Percentiles rank a stretch among this genome's conserved stretches.
Evolutionary conservation across 768 basidiomycete species (phyloP).

Genomic region (Leccinum boreale): DNA sequence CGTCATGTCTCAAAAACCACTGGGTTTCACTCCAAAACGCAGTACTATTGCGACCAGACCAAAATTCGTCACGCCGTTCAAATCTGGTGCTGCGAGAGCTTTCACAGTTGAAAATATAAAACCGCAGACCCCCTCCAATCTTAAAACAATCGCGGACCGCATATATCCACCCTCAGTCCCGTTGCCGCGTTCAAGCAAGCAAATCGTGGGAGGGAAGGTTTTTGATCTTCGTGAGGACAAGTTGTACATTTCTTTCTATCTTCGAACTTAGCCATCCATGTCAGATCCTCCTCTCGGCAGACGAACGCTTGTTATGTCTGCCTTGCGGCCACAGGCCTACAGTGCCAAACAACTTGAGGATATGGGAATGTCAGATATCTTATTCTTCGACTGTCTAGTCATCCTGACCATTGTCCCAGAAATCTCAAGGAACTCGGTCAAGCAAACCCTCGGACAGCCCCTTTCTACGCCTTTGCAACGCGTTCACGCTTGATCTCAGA

Average conservation of each 20-base stretch:
- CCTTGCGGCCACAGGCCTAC: conserved; percentile 49
- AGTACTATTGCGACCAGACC: conserved; percentile 31
- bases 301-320: conserved; percentile 45
- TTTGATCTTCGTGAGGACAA: conserved; percentile 46
- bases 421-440: conserved; percentile 48
- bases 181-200: conserved; percentile 5
- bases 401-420: conserved; percentile 33
- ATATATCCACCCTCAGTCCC: conserved; percentile 24
- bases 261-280: neutral
- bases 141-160: conserved; percentile 6
- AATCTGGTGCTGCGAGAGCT: conserved; percentile 35
- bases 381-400: neutral
- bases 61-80: conserved; percentile 65
- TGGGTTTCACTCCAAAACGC: conserved; percentile 23
- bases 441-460: conserved; percentile 53
- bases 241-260: neutral
- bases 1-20: conserved; percentile 13
- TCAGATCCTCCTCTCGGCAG: conserved; percentile 37
- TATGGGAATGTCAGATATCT: conserved; percentile 49
- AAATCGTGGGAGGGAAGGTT: conserved; percentile 1
- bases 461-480: conserved; percentile 58
- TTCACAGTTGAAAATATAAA: conserved; percentile 1
- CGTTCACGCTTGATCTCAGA: conserved; percentile 29
- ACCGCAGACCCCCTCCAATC: neutral
- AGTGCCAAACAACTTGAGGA: conserved; percentile 40